Conservation (phyloP, 495 filamentous ascomycete genomes). For the Aspergillus conjunctus region DNA sequence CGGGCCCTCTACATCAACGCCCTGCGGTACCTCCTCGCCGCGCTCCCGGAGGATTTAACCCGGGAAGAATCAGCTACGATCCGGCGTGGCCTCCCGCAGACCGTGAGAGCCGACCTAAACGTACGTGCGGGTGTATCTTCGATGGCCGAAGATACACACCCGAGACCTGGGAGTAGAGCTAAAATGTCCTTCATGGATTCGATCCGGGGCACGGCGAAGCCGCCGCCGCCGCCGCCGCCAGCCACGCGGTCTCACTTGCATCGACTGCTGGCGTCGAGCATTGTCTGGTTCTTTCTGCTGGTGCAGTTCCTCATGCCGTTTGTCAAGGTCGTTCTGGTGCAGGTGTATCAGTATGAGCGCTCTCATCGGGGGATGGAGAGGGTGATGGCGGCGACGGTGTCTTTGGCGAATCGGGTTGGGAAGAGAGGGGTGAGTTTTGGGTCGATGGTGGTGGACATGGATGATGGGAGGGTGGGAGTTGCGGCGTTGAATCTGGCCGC, state of each 20-base stretch:
- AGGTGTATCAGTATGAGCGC: slow-evolving; percentile 64
- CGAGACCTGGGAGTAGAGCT: too few relatives aligned
- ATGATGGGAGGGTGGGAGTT: slow-evolving; percentile 59
- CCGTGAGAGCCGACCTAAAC: slow-evolving; percentile 17
- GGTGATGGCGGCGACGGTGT: slow-evolving; percentile 50
- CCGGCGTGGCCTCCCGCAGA: slow-evolving; percentile 34
- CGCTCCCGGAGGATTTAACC: slow-evolving; percentile 61
- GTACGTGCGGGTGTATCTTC: neutral
- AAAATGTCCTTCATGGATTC: too few relatives aligned
- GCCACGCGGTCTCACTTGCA: slow-evolving; percentile 55
- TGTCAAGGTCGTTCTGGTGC: slow-evolving; percentile 51
- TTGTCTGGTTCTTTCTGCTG: slow-evolving; percentile 59
- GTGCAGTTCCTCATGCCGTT: slow-evolving; percentile 61
- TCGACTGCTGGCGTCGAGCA: slow-evolving; percentile 54
- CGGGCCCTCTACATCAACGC: slow-evolving; percentile 70
- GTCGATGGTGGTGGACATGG: slow-evolving; percentile 51
- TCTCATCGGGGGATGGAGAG: slow-evolving; percentile 61
- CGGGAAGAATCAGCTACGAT: slow-evolving; percentile 36
- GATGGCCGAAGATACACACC: too few relatives aligned
- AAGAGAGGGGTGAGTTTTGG: slow-evolving; percentile 52
- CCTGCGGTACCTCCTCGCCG: slow-evolving; percentile 65
- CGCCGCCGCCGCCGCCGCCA: neutral
- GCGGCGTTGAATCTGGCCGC: slow-evolving; percentile 49
- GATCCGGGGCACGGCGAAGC: neutral
- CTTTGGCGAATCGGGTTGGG: slow-evolving; percentile 55